Evolutionary conservation across 306 rosid species (phyloP).

Genomic region (Leucaena leucocephala): DNA sequence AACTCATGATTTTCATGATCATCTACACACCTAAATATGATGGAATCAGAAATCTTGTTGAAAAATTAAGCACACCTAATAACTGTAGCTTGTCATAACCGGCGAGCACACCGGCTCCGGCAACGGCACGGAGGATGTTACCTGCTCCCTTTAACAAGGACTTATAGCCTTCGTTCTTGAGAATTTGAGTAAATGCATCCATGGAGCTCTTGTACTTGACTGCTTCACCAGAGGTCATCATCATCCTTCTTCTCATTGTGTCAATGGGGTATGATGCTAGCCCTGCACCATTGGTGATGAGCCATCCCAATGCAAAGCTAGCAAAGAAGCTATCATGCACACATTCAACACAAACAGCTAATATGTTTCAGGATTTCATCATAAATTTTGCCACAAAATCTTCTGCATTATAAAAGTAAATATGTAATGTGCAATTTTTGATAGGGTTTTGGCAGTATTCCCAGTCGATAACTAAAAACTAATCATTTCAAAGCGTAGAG

Average conservation of each 20-base stretch:
- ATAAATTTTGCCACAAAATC: background rate
- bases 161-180: constrained; percentile 85
- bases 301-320: constrained; percentile 75
- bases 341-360: constrained; percentile 12
- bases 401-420: background rate
- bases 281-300: constrained; percentile 75
- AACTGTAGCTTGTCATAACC: constrained; percentile 89
- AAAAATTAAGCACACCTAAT: constrained; percentile 47
- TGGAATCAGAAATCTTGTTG: background rate
- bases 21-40: constrained; percentile 37
- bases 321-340: constrained; percentile 79
- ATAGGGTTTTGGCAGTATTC: no score
- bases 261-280: constrained; percentile 90
- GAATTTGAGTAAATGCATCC: constrained; percentile 71
- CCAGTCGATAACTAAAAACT: no score
- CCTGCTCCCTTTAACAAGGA: constrained; percentile 95
- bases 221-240: constrained; percentile 97
- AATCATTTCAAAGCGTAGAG: no score
- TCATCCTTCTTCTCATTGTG: constrained; percentile 95
- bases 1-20: constrained; percentile 56
- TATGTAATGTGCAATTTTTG: background rate
- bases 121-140: constrained; percentile 84
- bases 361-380: constrained; percentile 15
- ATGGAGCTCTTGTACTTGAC: constrained; percentile 89
- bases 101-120: constrained; percentile 93